Percentiles rank a stretch among this genome's conserved stretches.
Conservation (phyloP, 331 rosid species). For the Saraca asoca region DNA sequence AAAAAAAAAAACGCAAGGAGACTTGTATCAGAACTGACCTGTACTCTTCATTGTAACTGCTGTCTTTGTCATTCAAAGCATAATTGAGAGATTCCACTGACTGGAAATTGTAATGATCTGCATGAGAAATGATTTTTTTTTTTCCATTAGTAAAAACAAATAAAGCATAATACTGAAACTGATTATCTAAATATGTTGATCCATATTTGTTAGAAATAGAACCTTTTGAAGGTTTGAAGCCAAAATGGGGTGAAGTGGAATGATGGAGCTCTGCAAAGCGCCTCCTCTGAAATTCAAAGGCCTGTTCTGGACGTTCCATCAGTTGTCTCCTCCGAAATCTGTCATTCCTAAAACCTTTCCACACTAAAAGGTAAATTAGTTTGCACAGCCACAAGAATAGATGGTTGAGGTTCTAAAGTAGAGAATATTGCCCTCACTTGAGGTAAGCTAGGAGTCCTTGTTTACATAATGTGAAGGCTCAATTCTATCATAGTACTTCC, state of each 20-base stretch:
- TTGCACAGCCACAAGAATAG: too few species aligned
- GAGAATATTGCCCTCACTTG: slow-evolving; percentile 56
- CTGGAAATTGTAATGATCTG: slow-evolving; percentile 51
- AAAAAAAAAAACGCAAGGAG: background rate
- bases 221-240: slow-evolving; percentile 58
- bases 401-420: too few species aligned
- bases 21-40: slow-evolving; percentile 52
- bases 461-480: slow-evolving; percentile 50
- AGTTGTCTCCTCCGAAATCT: slow-evolving; percentile 49
- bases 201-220: slow-evolving; percentile 12
- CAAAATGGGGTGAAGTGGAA: slow-evolving; percentile 38
- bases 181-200: slow-evolving; percentile 1
- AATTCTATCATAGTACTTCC: slow-evolving; percentile 64
- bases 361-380: slow-evolving; percentile 51
- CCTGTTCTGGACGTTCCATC: slow-evolving; percentile 54
- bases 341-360: slow-evolving; percentile 48
- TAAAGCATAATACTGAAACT: background rate
- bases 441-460: slow-evolving; percentile 53
- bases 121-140: slow-evolving; percentile 16
- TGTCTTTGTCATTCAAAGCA: slow-evolving; percentile 41
- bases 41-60: slow-evolving; percentile 46
- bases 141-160: slow-evolving; percentile 1
- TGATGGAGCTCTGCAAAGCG: slow-evolving; percentile 48
- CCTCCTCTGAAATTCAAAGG: slow-evolving; percentile 55
- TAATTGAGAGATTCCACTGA: slow-evolving; percentile 41